A percentile compares a stretch with the other conserved stretches of the same genome.
These are phyloP conservation scores for Violaceomyces palustris DNA, from an alignment of 1,284 basidiomycete species.

Conservation along the genomic window DNA sequence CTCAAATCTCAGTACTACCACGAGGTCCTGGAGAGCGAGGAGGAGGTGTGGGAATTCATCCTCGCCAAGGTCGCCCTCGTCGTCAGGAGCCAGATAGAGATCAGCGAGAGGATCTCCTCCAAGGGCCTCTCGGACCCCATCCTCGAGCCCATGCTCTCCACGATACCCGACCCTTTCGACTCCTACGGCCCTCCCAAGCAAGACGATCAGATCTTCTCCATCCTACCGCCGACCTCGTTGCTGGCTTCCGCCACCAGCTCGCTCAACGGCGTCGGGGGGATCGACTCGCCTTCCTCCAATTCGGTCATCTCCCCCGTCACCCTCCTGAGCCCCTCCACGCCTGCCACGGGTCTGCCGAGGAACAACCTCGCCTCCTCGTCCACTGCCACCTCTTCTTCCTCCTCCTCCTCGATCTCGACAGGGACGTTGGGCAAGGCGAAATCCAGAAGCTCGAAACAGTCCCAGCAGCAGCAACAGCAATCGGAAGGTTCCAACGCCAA, in stretches of 20 bases:
- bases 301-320: no score
- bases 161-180: conserved; percentile 86
- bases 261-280: conserved; percentile 6
- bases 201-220: conserved; percentile 86
- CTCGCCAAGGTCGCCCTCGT: conserved; percentile 57
- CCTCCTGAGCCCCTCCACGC: no score
- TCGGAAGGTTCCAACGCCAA: no score
- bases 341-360: no score
- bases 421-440: no score
- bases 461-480: no score
- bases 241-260: conserved; percentile 25
- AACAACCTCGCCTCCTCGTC: no score
- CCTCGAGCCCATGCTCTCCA: conserved; percentile 81
- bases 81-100: conserved; percentile 43
- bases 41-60: conserved; percentile 85
- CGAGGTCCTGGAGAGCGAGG: conserved; percentile 85
- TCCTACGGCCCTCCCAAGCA: conserved; percentile 80
- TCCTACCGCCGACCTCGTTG: conserved; percentile 54
- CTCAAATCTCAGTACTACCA: conserved; percentile 73
- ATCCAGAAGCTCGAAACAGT: no score
- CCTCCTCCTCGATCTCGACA: no score
- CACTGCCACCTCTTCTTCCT: no score
- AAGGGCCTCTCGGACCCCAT: conserved; percentile 81
- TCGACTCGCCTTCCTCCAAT: not conserved
- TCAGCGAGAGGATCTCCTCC: conserved; percentile 68